phyloP scores from a whole-genome alignment of 805 yeast genomes.

The Lipomyces orientalis region DNA sequence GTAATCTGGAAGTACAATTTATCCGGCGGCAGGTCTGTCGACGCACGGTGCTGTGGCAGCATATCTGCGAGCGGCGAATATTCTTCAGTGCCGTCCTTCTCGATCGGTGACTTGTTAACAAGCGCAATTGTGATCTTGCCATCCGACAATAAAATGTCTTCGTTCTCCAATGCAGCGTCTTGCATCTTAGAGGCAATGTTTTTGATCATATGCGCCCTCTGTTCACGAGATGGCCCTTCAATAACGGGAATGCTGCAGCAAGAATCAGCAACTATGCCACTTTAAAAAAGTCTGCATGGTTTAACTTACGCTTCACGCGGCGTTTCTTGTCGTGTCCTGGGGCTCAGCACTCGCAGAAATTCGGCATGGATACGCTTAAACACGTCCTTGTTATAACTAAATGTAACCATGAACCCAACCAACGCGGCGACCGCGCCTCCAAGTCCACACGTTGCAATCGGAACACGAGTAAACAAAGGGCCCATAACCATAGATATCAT shows the following conservation, averaged over 20 bases:
- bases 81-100: conserved; percentile 3
- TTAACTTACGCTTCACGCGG: neutral
- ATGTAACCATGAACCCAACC: conserved; percentile 14
- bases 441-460: conserved; percentile 1
- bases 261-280: neutral
- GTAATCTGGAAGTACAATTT: conserved; percentile 1
- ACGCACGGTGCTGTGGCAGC: neutral
- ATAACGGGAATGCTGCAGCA: neutral
- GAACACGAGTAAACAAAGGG: neutral
- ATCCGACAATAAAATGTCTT: neutral
- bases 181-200: neutral
- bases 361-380: neutral
- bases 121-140: conserved; percentile 3
- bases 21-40: neutral
- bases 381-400: conserved; percentile 4
- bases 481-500: neutral
- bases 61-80: neutral
- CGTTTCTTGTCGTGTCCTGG: neutral
- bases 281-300: neutral
- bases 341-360: neutral
- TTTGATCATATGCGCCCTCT: neutral
- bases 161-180: neutral
- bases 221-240: conserved; percentile 1
- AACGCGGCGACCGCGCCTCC: conserved; percentile 7
- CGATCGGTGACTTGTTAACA: neutral